Conservation (phyloP, 257 asterid species). For the Gentiana macrophylla region DNA sequence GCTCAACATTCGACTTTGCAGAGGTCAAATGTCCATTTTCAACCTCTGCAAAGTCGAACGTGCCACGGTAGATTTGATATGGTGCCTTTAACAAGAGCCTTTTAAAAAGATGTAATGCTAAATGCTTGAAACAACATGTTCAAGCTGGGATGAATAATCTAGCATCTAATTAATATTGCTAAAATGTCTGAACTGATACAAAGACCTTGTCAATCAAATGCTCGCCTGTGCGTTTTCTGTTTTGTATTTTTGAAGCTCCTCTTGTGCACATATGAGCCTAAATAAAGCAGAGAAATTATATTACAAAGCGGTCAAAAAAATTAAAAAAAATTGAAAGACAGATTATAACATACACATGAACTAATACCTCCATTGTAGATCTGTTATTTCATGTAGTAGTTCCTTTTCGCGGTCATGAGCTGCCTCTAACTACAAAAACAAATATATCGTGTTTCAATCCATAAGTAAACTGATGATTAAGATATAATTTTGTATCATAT, state of each 20-base stretch:
- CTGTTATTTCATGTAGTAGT: slow-evolving; percentile 56
- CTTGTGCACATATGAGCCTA: slow-evolving; percentile 43
- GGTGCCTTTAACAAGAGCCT: too few relatives aligned
- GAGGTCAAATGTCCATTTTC: too few relatives aligned
- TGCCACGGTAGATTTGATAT: too few relatives aligned
- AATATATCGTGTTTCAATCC: too few relatives aligned
- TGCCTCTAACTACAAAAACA: slow-evolving; percentile 49
- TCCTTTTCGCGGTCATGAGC: slow-evolving; percentile 80
- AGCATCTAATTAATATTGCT: background rate
- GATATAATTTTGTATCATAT: too few relatives aligned
- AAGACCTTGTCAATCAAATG: slow-evolving; percentile 6
- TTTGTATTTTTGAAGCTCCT: slow-evolving; percentile 62
- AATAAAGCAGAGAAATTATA: background rate
- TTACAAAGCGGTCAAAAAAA: slow-evolving; percentile 1
- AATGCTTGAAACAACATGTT: background rate
- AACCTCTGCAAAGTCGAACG: too few relatives aligned
- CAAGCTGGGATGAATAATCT: background rate
- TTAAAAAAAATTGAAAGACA: background rate
- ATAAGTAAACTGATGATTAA: too few relatives aligned
- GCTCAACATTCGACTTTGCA: too few relatives aligned
- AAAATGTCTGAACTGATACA: too few relatives aligned
- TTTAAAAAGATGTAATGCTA: too few relatives aligned
- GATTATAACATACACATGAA: background rate
- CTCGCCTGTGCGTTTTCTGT: slow-evolving; percentile 36
- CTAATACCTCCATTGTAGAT: slow-evolving; percentile 63